Base-by-base conservation (phyloP, 257 asterid species). In the Dorcoceras hygrometricum region DNA sequence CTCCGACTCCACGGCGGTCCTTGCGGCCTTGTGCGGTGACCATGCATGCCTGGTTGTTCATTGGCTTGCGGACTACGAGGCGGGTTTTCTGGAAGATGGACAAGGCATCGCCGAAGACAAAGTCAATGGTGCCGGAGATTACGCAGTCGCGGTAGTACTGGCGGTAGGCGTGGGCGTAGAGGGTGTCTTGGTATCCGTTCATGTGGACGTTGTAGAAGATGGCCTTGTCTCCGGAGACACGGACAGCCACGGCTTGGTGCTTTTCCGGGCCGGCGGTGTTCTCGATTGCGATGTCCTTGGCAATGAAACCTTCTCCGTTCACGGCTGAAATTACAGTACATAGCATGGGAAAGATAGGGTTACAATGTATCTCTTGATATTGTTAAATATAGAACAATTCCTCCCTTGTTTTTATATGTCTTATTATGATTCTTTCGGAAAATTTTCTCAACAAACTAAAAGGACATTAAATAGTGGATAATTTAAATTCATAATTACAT, bases 1-100 rank as follows among this genome's bases (percentile, higher is more conserved):
- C 82, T 6, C 98, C 95, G 0, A 69, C 32, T 18, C 89, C 75
- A 2, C 82, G 83, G 5, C 27, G 23, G 20, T 91, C 88, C 34
- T 77, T 87, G 22, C 96, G 84, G 2, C 96, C 98, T 66, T 91
- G 98, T 14, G 97, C 97, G 1, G 96, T 90, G 20, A 88, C 89
- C 96, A 88, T 88, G 76, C 96, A 88, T 0, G 77, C 87, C 57
- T 86, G 97, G 82, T 79, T 78, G 2, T 48, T 65, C 29, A 83
- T n/a, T 4, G 97, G 97, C 79, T 74, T 80, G 25, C 97, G 87
- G 0, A 86, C 90, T 5, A 88, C 67, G 25, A 86, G 39, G 34
- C 67, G 72, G 77, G 93, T 80, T 62, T 81, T 85, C 6, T 89
- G 95, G 83, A 89, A 85, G 12, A 90, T 72, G 57, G 88, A 79